phyloP scores from a whole-genome alignment of 2,329 filamentous ascomycete species.

The Aspergillus caelatus region DNA sequence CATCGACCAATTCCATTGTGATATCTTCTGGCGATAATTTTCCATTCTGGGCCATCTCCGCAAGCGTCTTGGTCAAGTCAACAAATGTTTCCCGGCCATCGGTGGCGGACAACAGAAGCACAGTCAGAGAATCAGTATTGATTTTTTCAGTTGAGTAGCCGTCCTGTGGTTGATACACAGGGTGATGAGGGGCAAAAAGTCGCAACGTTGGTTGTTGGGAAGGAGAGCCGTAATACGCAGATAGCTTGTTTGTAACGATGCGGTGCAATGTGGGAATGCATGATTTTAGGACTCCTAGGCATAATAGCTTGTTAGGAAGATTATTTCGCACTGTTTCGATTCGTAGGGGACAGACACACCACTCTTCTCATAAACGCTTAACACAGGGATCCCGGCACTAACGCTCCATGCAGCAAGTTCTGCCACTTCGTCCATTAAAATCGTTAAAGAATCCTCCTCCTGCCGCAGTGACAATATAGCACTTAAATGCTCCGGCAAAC shows the following conservation, averaged over 20 bases:
- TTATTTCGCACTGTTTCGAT: background rate
- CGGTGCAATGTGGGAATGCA: constrained; percentile 85
- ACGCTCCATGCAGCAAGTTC: constrained; percentile 94
- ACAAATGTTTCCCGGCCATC: constrained; percentile 94
- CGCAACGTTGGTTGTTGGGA: constrained; percentile 69
- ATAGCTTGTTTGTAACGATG: constrained; percentile 75
- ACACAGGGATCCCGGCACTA: constrained; percentile 79
- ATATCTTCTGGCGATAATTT: constrained; percentile 84
- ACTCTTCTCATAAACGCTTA: constrained; percentile 90
- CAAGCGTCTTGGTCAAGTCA: constrained; percentile 89
- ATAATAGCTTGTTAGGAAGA: constrained; percentile 6
- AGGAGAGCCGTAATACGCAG: constrained; percentile 79
- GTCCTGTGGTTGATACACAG: constrained; percentile 41
- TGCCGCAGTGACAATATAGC: constrained; percentile 75
- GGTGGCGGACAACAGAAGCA: constrained; percentile 82
- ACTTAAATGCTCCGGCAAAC: constrained; percentile 83
- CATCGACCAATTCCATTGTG: constrained; percentile 81
- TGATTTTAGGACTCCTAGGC: constrained; percentile 78
- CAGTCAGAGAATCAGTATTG: constrained; percentile 48
- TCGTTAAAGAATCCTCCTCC: constrained; percentile 76
- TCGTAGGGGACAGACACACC: constrained; percentile 57
- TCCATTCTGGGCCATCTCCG: constrained; percentile 89
- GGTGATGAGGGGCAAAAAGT: constrained; percentile 71
- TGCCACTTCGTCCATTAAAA: constrained; percentile 84
- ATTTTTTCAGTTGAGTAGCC: constrained; percentile 22